Conservation (phyloP, 2,329 filamentous ascomycete genomes). For the Claviceps fusiformis region DNA sequence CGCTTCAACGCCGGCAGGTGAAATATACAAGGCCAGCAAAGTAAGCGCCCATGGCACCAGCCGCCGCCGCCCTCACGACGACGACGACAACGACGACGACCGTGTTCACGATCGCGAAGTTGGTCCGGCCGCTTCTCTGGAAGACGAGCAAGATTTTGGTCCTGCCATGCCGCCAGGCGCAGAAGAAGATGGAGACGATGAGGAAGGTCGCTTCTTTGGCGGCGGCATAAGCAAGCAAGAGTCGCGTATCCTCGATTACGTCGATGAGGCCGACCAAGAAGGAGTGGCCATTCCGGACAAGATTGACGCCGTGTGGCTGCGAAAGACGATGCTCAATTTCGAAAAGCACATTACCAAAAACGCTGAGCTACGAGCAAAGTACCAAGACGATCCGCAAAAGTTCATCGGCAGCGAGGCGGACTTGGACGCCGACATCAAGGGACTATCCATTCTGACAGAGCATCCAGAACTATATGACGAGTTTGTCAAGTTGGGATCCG, state of each 20-base stretch:
- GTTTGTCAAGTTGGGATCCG: conserved; percentile 62
- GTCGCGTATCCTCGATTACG: conserved; percentile 72
- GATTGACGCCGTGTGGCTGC: conserved; percentile 73
- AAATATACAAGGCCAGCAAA: conserved; percentile 52
- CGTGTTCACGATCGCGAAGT: conserved; percentile 29
- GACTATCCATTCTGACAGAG: conserved; percentile 72
- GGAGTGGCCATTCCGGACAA: conserved; percentile 45
- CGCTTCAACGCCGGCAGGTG: conserved; percentile 26
- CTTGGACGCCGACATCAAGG: conserved; percentile 77
- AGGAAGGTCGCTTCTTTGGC: conserved; percentile 92
- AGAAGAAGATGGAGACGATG: conserved; percentile 53
- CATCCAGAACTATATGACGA: conserved; percentile 73
- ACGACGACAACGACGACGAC: no score
- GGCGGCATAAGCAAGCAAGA: conserved; percentile 75
- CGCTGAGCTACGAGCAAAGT: conserved; percentile 73
- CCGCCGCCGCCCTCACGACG: conserved; percentile 18
- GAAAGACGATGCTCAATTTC: conserved; percentile 67
- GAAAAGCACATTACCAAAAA: conserved; percentile 89
- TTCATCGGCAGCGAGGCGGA: conserved; percentile 82
- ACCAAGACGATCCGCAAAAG: conserved; percentile 65
- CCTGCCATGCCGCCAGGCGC: conserved; percentile 29
- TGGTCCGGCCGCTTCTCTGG: conserved; percentile 32
- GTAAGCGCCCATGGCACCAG: conserved; percentile 30
- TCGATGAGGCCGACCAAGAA: conserved; percentile 42
- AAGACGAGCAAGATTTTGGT: conserved; percentile 35